These are phyloP conservation scores for Pichia sp. DNA, from an alignment of 1,139 yeast species.

Conservation along the genomic window DNA sequence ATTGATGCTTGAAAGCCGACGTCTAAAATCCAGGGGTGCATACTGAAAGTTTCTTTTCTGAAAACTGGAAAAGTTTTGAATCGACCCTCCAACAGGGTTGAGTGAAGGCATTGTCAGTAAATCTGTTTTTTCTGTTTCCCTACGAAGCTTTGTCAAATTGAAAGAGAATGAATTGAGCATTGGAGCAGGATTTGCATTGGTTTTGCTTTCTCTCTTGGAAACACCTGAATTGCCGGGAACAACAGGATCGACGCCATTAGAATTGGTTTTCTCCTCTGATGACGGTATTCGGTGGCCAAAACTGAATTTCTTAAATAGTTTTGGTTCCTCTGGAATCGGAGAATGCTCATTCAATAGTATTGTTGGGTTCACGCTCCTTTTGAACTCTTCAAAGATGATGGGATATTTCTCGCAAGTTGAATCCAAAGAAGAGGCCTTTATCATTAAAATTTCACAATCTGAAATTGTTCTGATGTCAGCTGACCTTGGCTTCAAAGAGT, in stretches of 20 bases:
- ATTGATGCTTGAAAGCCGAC: slow-evolving; percentile 37
- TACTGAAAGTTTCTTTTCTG: slow-evolving; percentile 38
- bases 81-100: slow-evolving; percentile 26
- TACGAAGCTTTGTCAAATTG: neutral
- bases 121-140: neutral
- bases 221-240: neutral
- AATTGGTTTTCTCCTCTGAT: neutral
- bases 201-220: neutral
- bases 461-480: slow-evolving; percentile 63
- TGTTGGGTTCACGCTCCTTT: slow-evolving; percentile 49
- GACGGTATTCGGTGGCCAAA: neutral
- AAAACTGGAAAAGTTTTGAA: slow-evolving; percentile 23
- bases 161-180: slow-evolving; percentile 15
- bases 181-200: neutral
- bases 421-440: slow-evolving; percentile 50
- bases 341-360: neutral
- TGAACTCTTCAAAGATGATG: slow-evolving; percentile 53
- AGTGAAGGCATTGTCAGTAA: slow-evolving; percentile 24
- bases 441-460: slow-evolving; percentile 54
- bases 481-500: slow-evolving; percentile 37
- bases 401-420: slow-evolving; percentile 55
- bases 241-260: neutral
- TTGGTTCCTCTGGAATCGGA: neutral
- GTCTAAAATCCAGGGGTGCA: slow-evolving; percentile 50
- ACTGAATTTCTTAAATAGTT: neutral